These are phyloP conservation scores for Suhomyces faveliae DNA, from an alignment of 805 yeast genomes.

Conservation along the genomic window DNA sequence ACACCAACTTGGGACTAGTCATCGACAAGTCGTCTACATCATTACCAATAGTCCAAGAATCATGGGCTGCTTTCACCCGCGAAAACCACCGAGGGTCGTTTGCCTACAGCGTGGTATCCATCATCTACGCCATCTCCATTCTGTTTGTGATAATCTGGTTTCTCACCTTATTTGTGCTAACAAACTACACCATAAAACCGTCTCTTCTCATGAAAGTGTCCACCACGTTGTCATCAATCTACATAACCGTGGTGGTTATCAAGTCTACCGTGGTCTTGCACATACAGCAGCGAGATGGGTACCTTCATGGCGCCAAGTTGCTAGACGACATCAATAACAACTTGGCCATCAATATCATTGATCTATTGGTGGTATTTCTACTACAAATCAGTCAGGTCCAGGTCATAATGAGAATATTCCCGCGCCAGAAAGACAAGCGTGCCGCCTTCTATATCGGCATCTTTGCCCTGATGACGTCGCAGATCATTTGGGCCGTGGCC, in stretches of 20 bases:
- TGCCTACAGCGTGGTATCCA: constrained; percentile 57
- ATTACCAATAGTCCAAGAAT: constrained; percentile 43
- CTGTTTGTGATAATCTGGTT: constrained; percentile 66
- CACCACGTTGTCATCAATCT: constrained; percentile 52
- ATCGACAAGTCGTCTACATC: constrained; percentile 24
- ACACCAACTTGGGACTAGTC: constrained; percentile 36
- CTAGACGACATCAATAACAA: constrained; percentile 44
- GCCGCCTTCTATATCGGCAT: constrained; percentile 60
- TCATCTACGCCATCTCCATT: constrained; percentile 59
- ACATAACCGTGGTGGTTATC: constrained; percentile 50
- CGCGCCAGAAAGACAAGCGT: constrained; percentile 66
- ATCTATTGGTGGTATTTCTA: constrained; percentile 54
- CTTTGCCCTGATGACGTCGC: constrained; percentile 50
- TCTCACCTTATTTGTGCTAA: constrained; percentile 59
- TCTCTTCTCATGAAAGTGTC: constrained; percentile 50
- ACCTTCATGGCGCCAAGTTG: constrained; percentile 43
- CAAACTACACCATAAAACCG: constrained; percentile 65
- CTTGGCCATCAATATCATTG: constrained; percentile 51
- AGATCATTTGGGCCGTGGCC: constrained; percentile 69
- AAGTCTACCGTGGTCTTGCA: constrained; percentile 47
- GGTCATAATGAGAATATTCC: constrained; percentile 64
- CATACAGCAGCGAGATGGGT: constrained; percentile 46
- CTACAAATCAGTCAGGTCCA: constrained; percentile 70
- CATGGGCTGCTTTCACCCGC: constrained; percentile 49
- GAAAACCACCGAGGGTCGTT: constrained; percentile 42